phyloP scores from a whole-genome alignment of 306 rosid species.

The Vicia sativa region DNA sequence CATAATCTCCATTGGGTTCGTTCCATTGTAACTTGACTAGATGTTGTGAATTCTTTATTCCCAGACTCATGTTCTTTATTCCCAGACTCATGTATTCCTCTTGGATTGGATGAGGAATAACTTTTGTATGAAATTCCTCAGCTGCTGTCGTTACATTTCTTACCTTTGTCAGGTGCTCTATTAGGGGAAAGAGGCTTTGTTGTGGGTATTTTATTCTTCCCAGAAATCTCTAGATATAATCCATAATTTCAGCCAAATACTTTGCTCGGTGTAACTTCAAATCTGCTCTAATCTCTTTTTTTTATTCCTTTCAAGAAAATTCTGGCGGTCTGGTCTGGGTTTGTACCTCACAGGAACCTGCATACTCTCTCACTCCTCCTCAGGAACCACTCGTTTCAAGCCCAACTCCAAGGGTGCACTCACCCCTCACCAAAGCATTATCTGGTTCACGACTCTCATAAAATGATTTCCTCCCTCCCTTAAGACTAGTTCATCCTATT shows the following conservation, averaged over 20 bases:
- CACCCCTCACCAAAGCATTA: too few species aligned
- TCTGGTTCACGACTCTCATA: too few species aligned
- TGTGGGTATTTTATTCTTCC: neutral
- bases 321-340: neutral
- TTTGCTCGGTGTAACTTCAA: neutral
- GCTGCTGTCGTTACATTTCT: neutral
- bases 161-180: neutral
- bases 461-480: too few species aligned
- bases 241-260: neutral
- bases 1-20: neutral
- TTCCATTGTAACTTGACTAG: neutral
- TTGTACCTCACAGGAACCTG: neutral
- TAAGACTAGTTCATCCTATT: too few species aligned
- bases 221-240: neutral
- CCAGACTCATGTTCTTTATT: neutral
- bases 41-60: neutral
- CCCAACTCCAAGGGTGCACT: too few species aligned
- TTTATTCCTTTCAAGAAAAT: neutral
- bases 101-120: conserved; percentile 6
- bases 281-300: neutral
- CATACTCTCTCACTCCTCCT: neutral
- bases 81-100: neutral
- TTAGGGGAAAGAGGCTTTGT: neutral
- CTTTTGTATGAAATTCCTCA: neutral
- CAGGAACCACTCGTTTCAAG: neutral